phyloP scores from a whole-genome alignment of 768 basidiomycete species.

The Cubamyces sp. region DNA sequence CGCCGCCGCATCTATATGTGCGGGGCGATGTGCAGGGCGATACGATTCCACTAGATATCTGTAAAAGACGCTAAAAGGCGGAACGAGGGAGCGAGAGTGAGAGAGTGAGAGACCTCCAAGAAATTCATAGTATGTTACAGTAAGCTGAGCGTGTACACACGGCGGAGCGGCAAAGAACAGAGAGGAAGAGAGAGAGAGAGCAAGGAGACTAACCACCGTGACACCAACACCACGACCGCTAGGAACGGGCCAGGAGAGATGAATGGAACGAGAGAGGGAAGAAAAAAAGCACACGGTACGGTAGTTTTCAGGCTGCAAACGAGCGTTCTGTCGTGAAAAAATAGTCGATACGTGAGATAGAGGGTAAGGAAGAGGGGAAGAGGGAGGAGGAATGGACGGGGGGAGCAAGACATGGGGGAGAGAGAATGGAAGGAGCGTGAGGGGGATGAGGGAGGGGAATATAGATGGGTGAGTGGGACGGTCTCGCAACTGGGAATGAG shows the following conservation, averaged over 20 bases:
- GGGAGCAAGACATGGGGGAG: too few relatives aligned
- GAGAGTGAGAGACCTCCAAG: background rate
- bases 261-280: background rate
- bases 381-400: too few relatives aligned
- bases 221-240: background rate
- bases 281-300: background rate
- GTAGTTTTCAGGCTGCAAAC: background rate
- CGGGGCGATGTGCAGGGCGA: background rate
- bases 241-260: too few relatives aligned
- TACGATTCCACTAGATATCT: slow-evolving; percentile 11
- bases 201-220: background rate
- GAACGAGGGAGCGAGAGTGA: background rate
- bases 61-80: background rate
- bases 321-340: slow-evolving; percentile 15
- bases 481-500: too few relatives aligned
- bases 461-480: too few relatives aligned
- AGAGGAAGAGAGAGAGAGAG: too few relatives aligned
- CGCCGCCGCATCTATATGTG: background rate
- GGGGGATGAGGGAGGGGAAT: too few relatives aligned
- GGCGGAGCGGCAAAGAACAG: background rate
- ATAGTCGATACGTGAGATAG: background rate
- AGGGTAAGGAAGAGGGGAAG: too few relatives aligned
- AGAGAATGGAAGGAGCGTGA: too few relatives aligned
- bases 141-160: background rate
- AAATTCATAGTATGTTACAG: slow-evolving; percentile 7